These are phyloP conservation scores for Arachnomyces sp. DNA, from an alignment of 2,329 filamentous ascomycete species.

Conservation along the genomic window DNA sequence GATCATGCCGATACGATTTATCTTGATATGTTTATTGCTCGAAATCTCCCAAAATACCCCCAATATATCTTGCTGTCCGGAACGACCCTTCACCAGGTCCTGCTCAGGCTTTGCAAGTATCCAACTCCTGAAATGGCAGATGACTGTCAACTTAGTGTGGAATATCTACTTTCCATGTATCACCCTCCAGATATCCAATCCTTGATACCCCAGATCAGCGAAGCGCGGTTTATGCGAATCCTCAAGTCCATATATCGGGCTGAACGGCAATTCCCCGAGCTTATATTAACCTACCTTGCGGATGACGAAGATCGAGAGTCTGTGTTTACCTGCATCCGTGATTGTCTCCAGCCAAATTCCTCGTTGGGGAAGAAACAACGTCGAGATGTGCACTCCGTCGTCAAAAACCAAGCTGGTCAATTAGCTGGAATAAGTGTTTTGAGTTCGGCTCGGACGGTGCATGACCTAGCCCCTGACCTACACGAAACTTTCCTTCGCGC, in stretches of 20 bases:
- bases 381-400: conserved; percentile 59
- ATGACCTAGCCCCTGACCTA: conserved; percentile 52
- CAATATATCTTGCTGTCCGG: conserved; percentile 90
- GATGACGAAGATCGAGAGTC: conserved; percentile 66
- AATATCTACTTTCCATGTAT: conserved; percentile 89
- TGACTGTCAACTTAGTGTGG: conserved; percentile 92
- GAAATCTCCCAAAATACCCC: conserved; percentile 91
- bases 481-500: conserved; percentile 59
- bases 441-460: conserved; percentile 58
- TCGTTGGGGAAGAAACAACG: conserved; percentile 61
- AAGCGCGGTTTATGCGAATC: conserved; percentile 81
- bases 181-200: conserved; percentile 72
- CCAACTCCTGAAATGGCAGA: conserved; percentile 73
- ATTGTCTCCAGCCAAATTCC: conserved; percentile 60
- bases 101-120: conserved; percentile 76
- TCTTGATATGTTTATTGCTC: conserved; percentile 95
- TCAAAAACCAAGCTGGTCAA: conserved; percentile 56
- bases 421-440: conserved; percentile 60
- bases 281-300: conserved; percentile 75
- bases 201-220: conserved; percentile 67
- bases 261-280: conserved; percentile 69
- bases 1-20: conserved; percentile 78
- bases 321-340: conserved; percentile 70
- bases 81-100: conserved; percentile 69
- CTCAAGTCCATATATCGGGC: conserved; percentile 78